Evolutionary conservation across 2,329 filamentous ascomycete genomes (phyloP).

Genomic region (Dendrostoma leiphaemia): DNA sequence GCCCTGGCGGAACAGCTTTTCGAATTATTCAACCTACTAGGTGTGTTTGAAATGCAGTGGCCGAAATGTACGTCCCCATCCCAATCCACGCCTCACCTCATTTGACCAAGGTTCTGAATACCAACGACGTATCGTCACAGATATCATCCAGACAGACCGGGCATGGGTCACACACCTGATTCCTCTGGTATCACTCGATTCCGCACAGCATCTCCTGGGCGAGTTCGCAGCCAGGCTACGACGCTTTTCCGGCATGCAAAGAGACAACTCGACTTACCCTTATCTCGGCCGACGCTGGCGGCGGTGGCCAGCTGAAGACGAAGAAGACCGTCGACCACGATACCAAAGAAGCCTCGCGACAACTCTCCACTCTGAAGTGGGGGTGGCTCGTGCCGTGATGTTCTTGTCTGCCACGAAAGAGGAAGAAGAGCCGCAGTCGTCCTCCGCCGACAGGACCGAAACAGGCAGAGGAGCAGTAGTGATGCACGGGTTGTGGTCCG

Average conservation of each 20-base stretch:
- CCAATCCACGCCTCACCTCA: not conserved
- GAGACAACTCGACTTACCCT: not conserved
- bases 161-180: slow-evolving; percentile 4
- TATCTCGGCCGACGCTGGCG: slow-evolving; percentile 1
- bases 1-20: slow-evolving; percentile 8
- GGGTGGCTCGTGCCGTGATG: slow-evolving; percentile 1
- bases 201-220: slow-evolving; percentile 5
- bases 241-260: not conserved
- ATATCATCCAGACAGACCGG: slow-evolving; percentile 7
- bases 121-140: not conserved
- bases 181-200: not conserved
- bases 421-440: not conserved
- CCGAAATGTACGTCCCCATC: slow-evolving; percentile 5
- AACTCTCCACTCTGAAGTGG: not conserved
- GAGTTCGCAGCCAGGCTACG: slow-evolving; percentile 6
- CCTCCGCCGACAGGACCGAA: not conserved
- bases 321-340: not conserved
- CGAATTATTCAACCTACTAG: slow-evolving; percentile 9
- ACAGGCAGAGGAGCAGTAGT: not conserved
- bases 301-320: not conserved
- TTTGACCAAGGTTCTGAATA: not conserved
- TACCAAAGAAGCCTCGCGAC: not conserved
- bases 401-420: slow-evolving; percentile 1
- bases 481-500: slow-evolving; percentile 13
- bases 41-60: slow-evolving; percentile 14